phyloP scores from a whole-genome alignment of 148 eudicot genomes.

The Chenopodium quinoa region DNA sequence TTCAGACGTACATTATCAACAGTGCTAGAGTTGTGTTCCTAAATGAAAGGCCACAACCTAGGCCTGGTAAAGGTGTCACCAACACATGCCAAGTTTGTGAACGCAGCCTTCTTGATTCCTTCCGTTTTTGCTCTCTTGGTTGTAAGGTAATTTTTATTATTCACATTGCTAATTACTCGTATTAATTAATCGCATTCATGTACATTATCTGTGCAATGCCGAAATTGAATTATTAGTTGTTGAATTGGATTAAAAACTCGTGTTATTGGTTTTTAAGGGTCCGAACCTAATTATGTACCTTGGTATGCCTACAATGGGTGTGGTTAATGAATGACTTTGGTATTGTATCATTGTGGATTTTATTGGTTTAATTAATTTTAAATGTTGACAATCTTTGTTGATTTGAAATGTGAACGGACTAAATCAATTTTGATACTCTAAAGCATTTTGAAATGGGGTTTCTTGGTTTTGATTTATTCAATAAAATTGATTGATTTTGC shows the following conservation, averaged over 20 bases:
- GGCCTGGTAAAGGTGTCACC: constrained; percentile 95
- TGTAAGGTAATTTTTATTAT: constrained; percentile 59
- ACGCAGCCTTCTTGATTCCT: constrained; percentile 84
- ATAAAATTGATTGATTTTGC: background rate
- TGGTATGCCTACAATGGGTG: too few species aligned
- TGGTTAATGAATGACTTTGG: background rate
- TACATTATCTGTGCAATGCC: constrained; percentile 6
- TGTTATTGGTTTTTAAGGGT: background rate
- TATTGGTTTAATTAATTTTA: background rate
- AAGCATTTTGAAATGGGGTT: background rate
- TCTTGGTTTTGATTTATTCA: constrained; percentile 3
- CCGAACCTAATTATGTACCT: too few species aligned
- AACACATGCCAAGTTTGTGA: constrained; percentile 84
- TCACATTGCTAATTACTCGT: background rate
- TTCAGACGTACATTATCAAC: constrained; percentile 88
- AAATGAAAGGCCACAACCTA: constrained; percentile 85
- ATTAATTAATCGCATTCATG: background rate
- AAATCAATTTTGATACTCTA: background rate
- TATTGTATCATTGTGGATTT: background rate
- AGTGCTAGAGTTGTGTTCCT: constrained; percentile 87
- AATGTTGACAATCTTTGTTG: background rate
- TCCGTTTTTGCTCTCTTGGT: constrained; percentile 89
- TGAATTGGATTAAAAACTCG: background rate
- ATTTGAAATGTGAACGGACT: background rate
- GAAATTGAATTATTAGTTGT: background rate